A percentile compares a stretch with the other conserved stretches of the same genome.
Conservation (phyloP, 179 eudicot species). For the Beta corolliflora region DNA sequence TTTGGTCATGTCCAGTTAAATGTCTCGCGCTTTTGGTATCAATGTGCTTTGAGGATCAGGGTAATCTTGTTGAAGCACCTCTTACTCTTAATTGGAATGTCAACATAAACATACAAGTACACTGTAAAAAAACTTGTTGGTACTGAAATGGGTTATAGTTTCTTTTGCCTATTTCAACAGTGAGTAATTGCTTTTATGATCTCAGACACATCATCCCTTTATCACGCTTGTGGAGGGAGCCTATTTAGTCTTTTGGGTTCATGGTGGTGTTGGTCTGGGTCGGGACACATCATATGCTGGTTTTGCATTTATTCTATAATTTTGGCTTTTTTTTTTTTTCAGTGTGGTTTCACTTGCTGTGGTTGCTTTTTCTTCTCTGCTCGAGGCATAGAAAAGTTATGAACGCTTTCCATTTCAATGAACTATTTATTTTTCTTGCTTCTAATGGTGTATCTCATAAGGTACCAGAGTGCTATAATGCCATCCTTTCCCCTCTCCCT, state of each 20-base stretch:
- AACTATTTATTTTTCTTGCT: conserved; percentile 4
- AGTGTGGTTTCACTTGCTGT: background rate
- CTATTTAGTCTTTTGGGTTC: background rate
- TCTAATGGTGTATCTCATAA: background rate
- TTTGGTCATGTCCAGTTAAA: no score
- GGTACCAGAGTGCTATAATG: background rate
- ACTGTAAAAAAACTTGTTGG: no score
- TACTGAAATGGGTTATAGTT: no score
- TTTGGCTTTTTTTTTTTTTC: background rate
- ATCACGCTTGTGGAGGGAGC: no score
- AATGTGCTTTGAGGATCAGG: no score
- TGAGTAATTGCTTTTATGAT: no score
- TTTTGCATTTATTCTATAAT: background rate
- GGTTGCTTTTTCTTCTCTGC: background rate
- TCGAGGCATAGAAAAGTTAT: background rate
- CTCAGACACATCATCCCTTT: no score
- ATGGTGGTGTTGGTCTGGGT: background rate
- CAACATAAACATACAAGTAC: no score
- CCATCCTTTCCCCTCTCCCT: background rate
- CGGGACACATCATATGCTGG: background rate
- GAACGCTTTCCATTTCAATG: background rate
- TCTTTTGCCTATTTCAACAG: no score
- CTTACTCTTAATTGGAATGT: no score
- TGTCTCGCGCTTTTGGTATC: no score
- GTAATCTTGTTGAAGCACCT: no score